A percentile compares a stretch with the other conserved stretches of the same genome.
phyloP scores from a whole-genome alignment of 495 filamentous ascomycete species.

The Daldinia concentrica region DNA sequence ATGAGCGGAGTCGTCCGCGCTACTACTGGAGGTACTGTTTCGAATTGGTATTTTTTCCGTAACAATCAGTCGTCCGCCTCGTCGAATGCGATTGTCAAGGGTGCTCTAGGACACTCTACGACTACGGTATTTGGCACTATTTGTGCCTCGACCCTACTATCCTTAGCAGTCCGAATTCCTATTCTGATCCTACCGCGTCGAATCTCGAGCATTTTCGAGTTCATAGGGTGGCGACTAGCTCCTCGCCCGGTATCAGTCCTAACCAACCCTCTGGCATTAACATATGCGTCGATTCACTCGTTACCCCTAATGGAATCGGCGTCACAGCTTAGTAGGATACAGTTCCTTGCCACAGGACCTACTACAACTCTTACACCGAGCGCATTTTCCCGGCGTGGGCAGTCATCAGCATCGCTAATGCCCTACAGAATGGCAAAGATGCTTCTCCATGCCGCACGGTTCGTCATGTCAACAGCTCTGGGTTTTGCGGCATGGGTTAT shows the following conservation, averaged over 20 bases:
- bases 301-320: slow-evolving; percentile 79
- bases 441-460: slow-evolving; percentile 86
- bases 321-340: slow-evolving; percentile 77
- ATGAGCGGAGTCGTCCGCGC: slow-evolving; percentile 86
- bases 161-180: slow-evolving; percentile 83
- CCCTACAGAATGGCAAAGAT: slow-evolving; percentile 92
- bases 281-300: slow-evolving; percentile 93
- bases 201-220: slow-evolving; percentile 51
- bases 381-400: slow-evolving; percentile 61
- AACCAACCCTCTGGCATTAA: slow-evolving; percentile 89
- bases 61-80: slow-evolving; percentile 79
- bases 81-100: slow-evolving; percentile 79
- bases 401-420: slow-evolving; percentile 53
- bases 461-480: slow-evolving; percentile 86
- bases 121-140: slow-evolving; percentile 94
- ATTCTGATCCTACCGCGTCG: slow-evolving; percentile 84
- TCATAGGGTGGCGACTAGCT: slow-evolving; percentile 56
- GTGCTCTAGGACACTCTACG: slow-evolving; percentile 79
- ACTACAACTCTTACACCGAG: slow-evolving; percentile 70
- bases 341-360: slow-evolving; percentile 70
- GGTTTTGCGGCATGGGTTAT: slow-evolving; percentile 99
- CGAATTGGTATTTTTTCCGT: slow-evolving; percentile 99
- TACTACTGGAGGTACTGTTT: slow-evolving; percentile 93
- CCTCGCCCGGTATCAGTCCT: slow-evolving; percentile 84
- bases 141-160: slow-evolving; percentile 81